Conservation (phyloP, 2,329 filamentous ascomycete species). For the Xylariaceae sp. region DNA sequence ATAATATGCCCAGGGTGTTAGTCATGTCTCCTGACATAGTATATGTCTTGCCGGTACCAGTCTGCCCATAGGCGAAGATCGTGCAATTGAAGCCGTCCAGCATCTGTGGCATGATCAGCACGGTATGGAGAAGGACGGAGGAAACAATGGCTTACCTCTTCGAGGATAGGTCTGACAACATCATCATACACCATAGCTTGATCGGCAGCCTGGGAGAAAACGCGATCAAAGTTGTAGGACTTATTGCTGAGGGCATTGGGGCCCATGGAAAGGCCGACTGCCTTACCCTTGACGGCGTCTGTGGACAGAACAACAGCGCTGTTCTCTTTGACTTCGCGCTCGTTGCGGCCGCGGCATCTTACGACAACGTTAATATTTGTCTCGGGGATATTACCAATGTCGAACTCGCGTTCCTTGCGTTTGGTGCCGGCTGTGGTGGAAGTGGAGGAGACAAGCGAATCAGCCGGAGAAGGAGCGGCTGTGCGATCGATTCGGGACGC, state of each 20-base stretch:
- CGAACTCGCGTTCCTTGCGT: slow-evolving; percentile 84
- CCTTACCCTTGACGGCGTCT: slow-evolving; percentile 81
- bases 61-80: slow-evolving; percentile 97
- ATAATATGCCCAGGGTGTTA: slow-evolving; percentile 77
- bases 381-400: slow-evolving; percentile 66
- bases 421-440: slow-evolving; percentile 58
- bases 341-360: slow-evolving; percentile 85
- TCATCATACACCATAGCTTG: slow-evolving; percentile 94
- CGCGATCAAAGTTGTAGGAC: slow-evolving; percentile 93
- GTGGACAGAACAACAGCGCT: slow-evolving; percentile 88
- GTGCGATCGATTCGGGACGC: slow-evolving; percentile 31
- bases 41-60: slow-evolving; percentile 96
- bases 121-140: neutral
- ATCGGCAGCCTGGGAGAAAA: slow-evolving; percentile 92
- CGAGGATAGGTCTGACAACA: slow-evolving; percentile 86
- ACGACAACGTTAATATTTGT: slow-evolving; percentile 99
- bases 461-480: slow-evolving; percentile 63
- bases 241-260: slow-evolving; percentile 92
- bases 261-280: slow-evolving; percentile 85
- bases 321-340: slow-evolving; percentile 90
- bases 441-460: slow-evolving; percentile 59
- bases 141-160: slow-evolving; percentile 64
- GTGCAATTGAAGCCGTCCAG: slow-evolving; percentile 95
- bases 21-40: slow-evolving; percentile 99
- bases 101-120: slow-evolving; percentile 55